These are phyloP conservation scores for Lotmaria passim DNA, from an alignment of 208 protist species.

Conservation along the genomic window DNA sequence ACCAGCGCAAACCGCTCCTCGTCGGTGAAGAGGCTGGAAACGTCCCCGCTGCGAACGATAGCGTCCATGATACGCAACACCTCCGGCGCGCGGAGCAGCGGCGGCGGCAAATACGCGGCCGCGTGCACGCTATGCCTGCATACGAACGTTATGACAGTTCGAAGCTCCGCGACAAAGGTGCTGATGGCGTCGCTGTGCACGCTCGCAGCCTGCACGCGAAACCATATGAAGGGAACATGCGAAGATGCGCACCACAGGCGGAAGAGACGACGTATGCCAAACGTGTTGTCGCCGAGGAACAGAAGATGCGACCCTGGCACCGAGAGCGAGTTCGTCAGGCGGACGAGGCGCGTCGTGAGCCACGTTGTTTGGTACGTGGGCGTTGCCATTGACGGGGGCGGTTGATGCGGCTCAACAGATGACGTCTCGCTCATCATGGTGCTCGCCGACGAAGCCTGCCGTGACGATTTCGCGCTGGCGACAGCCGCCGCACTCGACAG, in stretches of 20 bases:
- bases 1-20: conserved; percentile 64
- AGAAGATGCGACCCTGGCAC: conserved; percentile 48
- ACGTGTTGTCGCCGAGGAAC: conserved; percentile 51
- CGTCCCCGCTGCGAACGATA: conserved; percentile 68
- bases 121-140: conserved; percentile 59
- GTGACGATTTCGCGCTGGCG: conserved; percentile 21
- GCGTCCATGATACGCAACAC: conserved; percentile 59
- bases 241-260: conserved; percentile 58
- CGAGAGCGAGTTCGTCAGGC: conserved; percentile 31
- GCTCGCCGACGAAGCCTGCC: conserved; percentile 7
- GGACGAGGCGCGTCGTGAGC: conserved; percentile 43
- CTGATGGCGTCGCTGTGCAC: conserved; percentile 19
- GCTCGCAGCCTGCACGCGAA: conserved; percentile 40
- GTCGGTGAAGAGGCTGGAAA: conserved; percentile 67
- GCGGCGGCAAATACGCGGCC: conserved; percentile 59
- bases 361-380: conserved; percentile 64
- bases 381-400: conserved; percentile 8
- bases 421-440: conserved; percentile 9
- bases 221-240: conserved; percentile 53
- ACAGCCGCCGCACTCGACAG: conserved; percentile 8
- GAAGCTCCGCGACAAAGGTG: conserved; percentile 62
- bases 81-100: conserved; percentile 48
- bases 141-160: conserved; percentile 46
- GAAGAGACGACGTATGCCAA: conserved; percentile 61
- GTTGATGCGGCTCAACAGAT: conserved; percentile 5